These are phyloP conservation scores for Albatrellus sp. DNA, from an alignment of 1,284 basidiomycete genomes.

Conservation along the genomic window DNA sequence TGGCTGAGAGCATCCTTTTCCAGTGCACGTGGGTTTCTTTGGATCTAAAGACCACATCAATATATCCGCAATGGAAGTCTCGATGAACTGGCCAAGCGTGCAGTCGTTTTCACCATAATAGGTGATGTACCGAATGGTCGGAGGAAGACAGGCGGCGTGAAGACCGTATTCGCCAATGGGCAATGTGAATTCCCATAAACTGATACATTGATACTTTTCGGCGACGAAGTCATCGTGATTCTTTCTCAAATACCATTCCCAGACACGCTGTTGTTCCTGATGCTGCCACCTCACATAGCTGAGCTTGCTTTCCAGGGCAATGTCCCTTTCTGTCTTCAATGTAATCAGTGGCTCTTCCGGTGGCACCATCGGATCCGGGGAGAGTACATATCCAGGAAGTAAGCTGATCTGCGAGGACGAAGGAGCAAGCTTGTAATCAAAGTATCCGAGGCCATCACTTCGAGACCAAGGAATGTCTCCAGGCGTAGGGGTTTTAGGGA, in stretches of 20 bases:
- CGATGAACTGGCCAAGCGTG: slow-evolving; percentile 88
- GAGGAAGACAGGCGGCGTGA: slow-evolving; percentile 61
- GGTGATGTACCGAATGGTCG: slow-evolving; percentile 59
- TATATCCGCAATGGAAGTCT: slow-evolving; percentile 64
- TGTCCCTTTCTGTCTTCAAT: slow-evolving; percentile 43
- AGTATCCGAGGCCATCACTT: slow-evolving; percentile 26
- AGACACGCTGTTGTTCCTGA: slow-evolving; percentile 74
- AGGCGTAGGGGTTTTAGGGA: slow-evolving; percentile 34
- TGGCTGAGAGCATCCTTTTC: slow-evolving; percentile 76
- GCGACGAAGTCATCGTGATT: slow-evolving; percentile 78
- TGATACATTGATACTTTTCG: slow-evolving; percentile 88
- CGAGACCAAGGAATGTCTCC: slow-evolving; percentile 14
- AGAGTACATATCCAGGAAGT: slow-evolving; percentile 10
- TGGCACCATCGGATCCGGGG: slow-evolving; percentile 14
- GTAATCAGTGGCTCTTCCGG: slow-evolving; percentile 29
- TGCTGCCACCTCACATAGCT: slow-evolving; percentile 67
- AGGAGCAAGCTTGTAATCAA: slow-evolving; percentile 24
- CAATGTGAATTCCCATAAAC: slow-evolving; percentile 62
- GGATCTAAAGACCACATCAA: slow-evolving; percentile 58
- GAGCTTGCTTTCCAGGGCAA: slow-evolving; percentile 60
- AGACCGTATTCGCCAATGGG: slow-evolving; percentile 55
- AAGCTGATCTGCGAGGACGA: slow-evolving; percentile 13
- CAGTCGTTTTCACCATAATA: slow-evolving; percentile 92
- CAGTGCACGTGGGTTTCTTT: slow-evolving; percentile 59
- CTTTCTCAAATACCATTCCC: slow-evolving; percentile 85